These are phyloP conservation scores for Kazachstania bromeliacearum DNA, from an alignment of 805 yeast species.

Conservation along the genomic window DNA sequence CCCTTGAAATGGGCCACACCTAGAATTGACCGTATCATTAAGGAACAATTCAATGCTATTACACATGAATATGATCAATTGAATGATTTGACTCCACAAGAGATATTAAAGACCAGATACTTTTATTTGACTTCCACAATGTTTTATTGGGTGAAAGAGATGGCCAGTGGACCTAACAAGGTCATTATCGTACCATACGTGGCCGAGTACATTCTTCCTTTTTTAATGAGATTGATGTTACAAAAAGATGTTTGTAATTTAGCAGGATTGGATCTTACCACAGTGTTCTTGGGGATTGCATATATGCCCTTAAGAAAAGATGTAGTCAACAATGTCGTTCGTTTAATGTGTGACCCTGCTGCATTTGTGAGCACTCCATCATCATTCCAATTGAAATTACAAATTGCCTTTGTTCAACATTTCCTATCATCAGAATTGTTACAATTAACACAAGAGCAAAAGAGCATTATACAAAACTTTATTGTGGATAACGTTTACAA, in stretches of 20 bases:
- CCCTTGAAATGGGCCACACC: slow-evolving; percentile 26
- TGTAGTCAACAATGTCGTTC: slow-evolving; percentile 1
- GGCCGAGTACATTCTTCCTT: slow-evolving; percentile 51
- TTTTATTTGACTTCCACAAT: slow-evolving; percentile 59
- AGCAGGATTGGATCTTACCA: slow-evolving; percentile 48
- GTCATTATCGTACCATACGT: slow-evolving; percentile 44
- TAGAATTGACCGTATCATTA: slow-evolving; percentile 32
- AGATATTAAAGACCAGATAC: slow-evolving; percentile 50
- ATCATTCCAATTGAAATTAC: slow-evolving; percentile 57
- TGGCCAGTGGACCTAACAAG: slow-evolving; percentile 46
- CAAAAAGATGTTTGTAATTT: slow-evolving; percentile 80
- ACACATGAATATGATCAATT: slow-evolving; percentile 32
- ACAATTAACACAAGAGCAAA: slow-evolving; percentile 39
- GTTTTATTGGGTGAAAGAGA: slow-evolving; percentile 46
- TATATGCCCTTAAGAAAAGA: slow-evolving; percentile 36
- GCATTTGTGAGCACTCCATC: slow-evolving; percentile 15
- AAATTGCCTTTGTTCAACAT: slow-evolving; percentile 63
- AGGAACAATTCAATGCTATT: slow-evolving; percentile 37
- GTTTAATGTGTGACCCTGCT: slow-evolving; percentile 3
- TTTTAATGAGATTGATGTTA: slow-evolving; percentile 51
- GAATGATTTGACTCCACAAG: slow-evolving; percentile 40
- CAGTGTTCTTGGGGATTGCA: slow-evolving; percentile 39
- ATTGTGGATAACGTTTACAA: slow-evolving; percentile 43
- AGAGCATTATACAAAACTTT: slow-evolving; percentile 40
- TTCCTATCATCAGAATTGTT: slow-evolving; percentile 64